Evolutionary conservation across 108 stramenopile genomes (phyloP).

Genomic region (Stephanodiscus triporus): DNA sequence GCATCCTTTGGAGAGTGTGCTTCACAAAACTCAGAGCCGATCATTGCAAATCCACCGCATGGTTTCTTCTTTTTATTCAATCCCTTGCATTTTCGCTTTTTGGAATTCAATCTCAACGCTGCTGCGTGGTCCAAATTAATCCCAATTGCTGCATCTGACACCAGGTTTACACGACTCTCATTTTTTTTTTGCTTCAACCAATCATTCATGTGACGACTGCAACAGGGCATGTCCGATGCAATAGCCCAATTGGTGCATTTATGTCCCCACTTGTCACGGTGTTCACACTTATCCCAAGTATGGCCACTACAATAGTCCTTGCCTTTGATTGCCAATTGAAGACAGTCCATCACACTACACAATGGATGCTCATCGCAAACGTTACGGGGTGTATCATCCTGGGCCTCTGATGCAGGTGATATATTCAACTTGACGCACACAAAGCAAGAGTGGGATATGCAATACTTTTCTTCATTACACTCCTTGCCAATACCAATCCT

Average conservation of each 20-base stretch:
- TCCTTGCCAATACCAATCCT: neutral
- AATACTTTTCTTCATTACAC: slow-evolving; percentile 6
- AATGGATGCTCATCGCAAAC: slow-evolving; percentile 29
- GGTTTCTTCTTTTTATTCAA: slow-evolving; percentile 27
- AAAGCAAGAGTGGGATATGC: slow-evolving; percentile 32
- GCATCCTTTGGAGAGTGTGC: slow-evolving; percentile 29
- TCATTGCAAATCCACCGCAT: slow-evolving; percentile 18
- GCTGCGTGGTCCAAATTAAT: slow-evolving; percentile 1
- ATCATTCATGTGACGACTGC: slow-evolving; percentile 7
- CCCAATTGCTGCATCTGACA: neutral
- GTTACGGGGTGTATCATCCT: slow-evolving; percentile 32
- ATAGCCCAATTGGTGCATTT: slow-evolving; percentile 17
- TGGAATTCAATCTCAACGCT: neutral
- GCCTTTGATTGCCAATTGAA: slow-evolving; percentile 5
- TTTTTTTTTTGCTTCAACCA: neutral
- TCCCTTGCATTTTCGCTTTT: slow-evolving; percentile 16
- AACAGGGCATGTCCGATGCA: slow-evolving; percentile 23
- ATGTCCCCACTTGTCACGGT: neutral
- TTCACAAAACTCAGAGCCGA: slow-evolving; percentile 27
- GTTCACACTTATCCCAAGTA: slow-evolving; percentile 13
- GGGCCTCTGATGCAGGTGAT: slow-evolving; percentile 24
- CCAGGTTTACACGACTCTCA: neutral
- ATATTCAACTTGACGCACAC: slow-evolving; percentile 10
- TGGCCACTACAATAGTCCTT: slow-evolving; percentile 27
- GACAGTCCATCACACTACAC: slow-evolving; percentile 27